phyloP scores from a whole-genome alignment of 768 basidiomycete genomes.

The Amanita pallidorosea region DNA sequence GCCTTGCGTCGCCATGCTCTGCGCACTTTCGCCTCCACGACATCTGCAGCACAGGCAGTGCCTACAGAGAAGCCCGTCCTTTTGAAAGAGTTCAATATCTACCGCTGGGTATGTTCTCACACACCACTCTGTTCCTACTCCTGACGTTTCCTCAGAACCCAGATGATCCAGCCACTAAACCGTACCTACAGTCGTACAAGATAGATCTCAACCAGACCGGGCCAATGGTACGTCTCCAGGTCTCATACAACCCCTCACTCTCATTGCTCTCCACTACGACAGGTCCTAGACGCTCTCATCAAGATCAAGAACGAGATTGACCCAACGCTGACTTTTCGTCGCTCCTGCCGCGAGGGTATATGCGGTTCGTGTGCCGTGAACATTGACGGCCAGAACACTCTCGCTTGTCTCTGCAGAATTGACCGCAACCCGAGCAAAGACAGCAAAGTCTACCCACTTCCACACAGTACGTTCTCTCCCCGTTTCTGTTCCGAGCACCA shows the following conservation, averaged over 20 bases:
- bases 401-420: slow-evolving; percentile 94
- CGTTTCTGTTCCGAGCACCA: background rate
- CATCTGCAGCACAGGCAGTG: slow-evolving; percentile 27
- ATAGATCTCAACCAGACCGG: slow-evolving; percentile 92
- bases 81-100: slow-evolving; percentile 96
- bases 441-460: slow-evolving; percentile 91
- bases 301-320: slow-evolving; percentile 99
- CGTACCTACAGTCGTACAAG: slow-evolving; percentile 80
- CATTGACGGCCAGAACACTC: slow-evolving; percentile 95
- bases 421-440: slow-evolving; percentile 64
- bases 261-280: background rate
- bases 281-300: slow-evolving; percentile 88
- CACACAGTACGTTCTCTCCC: slow-evolving; percentile 63
- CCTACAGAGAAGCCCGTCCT: slow-evolving; percentile 58
- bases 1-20: background rate
- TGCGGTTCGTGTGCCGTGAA: slow-evolving; percentile 99
- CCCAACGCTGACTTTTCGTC: slow-evolving; percentile 92
- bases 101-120: slow-evolving; percentile 74
- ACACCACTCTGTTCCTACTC: background rate
- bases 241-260: background rate
- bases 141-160: slow-evolving; percentile 55
- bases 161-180: slow-evolving; percentile 88
- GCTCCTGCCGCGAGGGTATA: slow-evolving; percentile 90
- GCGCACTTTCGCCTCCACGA: slow-evolving; percentile 22
- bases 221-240: slow-evolving; percentile 57